A percentile compares a stretch with the other conserved stretches of the same genome.
Evolutionary conservation across 129 eudicot species (phyloP).

Genomic region (Escallonia rubra): DNA sequence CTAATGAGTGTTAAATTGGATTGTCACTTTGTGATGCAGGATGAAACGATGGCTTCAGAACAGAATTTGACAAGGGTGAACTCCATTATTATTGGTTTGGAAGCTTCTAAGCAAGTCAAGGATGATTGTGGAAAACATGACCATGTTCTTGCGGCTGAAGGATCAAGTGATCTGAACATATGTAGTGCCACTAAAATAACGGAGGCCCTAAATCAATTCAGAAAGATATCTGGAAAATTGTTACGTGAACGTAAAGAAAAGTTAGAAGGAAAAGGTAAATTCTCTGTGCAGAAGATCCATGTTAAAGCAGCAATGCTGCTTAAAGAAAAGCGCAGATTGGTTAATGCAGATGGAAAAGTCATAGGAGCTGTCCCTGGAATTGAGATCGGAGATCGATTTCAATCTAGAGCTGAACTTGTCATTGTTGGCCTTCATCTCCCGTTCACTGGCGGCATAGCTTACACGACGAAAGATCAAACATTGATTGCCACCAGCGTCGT

Average conservation of each 20-base stretch:
- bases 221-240: not conserved
- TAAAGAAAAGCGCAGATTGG: not conserved
- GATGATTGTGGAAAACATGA: too few species aligned
- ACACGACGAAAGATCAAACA: not conserved
- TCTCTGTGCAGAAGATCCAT: not conserved
- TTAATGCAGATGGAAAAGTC: not conserved
- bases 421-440: constrained; percentile 14
- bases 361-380: constrained; percentile 18
- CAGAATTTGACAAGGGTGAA: too few species aligned
- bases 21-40: too few species aligned
- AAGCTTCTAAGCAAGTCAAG: too few species aligned
- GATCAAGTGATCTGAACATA: not conserved
- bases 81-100: too few species aligned
- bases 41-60: too few species aligned
- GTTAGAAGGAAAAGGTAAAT: not conserved
- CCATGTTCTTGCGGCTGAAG: not conserved
- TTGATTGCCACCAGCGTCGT: constrained; percentile 19
- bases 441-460: constrained; percentile 9
- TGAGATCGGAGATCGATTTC: constrained; percentile 17
- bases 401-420: constrained; percentile 16
- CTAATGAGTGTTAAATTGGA: too few species aligned
- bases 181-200: not conserved
- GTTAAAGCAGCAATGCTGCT: constrained; percentile 8
- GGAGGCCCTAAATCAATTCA: constrained; percentile 7
- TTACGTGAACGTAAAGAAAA: not conserved